A percentile compares a stretch with the other conserved stretches of the same genome.
These are phyloP conservation scores for Huntiella savannae DNA, from an alignment of 2,329 filamentous ascomycete genomes.

Conservation along the genomic window DNA sequence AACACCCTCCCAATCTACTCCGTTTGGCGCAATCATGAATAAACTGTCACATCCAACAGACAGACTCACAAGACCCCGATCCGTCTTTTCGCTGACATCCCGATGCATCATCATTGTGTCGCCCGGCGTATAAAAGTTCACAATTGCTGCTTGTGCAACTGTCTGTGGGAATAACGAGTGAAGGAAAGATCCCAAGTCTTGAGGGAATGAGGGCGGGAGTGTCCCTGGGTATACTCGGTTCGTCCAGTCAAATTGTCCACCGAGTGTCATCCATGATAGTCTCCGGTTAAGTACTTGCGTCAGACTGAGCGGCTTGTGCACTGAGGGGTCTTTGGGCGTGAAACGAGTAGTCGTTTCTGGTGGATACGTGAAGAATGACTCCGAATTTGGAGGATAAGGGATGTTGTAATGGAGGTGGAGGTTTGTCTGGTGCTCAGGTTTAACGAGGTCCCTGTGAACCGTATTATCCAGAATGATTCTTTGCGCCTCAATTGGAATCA, in stretches of 20 bases:
- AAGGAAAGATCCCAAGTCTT: conserved; percentile 50
- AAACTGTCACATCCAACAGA: conserved; percentile 80
- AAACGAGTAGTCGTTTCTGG: conserved; percentile 35
- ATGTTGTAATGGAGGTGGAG: conserved; percentile 67
- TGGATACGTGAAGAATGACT: conserved; percentile 35
- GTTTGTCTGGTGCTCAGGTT: conserved; percentile 65
- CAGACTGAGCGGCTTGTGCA: conserved; percentile 59
- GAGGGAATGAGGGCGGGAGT: conserved; percentile 52
- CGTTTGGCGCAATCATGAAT: conserved; percentile 61
- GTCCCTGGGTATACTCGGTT: conserved; percentile 57
- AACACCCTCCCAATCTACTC: conserved; percentile 15
- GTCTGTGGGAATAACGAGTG: conserved; percentile 57
- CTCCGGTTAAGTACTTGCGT: conserved; percentile 57
- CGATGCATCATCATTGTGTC: conserved; percentile 86
- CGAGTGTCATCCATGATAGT: conserved; percentile 84
- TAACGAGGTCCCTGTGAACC: conserved; percentile 57
- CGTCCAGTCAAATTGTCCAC: conserved; percentile 94
- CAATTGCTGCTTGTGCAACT: conserved; percentile 69
- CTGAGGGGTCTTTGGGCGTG: conserved; percentile 45
- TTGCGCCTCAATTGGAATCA: conserved; percentile 55
- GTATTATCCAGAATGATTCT: conserved; percentile 49
- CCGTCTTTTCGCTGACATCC: conserved; percentile 74
- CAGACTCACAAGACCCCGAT: conserved; percentile 62
- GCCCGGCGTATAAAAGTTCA: conserved; percentile 80
- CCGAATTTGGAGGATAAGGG: conserved; percentile 29